A percentile compares a stretch with the other conserved stretches of the same genome.
These are phyloP conservation scores for Polyrhizophydium stewartii DNA, from an alignment of 371 early-diverging fungal species.

Conservation along the genomic window DNA sequence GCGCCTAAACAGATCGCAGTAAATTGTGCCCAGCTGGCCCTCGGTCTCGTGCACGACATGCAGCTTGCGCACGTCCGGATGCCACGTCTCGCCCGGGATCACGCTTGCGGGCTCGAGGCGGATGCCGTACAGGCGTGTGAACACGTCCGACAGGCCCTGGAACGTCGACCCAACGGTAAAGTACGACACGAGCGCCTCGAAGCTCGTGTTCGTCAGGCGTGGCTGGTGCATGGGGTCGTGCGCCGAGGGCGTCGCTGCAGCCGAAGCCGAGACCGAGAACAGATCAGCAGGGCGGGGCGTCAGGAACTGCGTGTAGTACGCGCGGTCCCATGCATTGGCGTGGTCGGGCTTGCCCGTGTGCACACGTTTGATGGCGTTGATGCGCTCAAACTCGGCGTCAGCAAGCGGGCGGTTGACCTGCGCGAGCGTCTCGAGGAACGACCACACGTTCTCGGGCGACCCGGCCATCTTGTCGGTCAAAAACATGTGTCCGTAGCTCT, in stretches of 20 bases:
- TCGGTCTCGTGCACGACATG: conserved; percentile 82
- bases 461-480: conserved; percentile 92
- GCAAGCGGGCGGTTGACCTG: conserved; percentile 39
- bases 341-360: conserved; percentile 16
- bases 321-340: conserved; percentile 82
- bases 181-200: conserved; percentile 45
- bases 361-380: conserved; percentile 15
- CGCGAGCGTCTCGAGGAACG: conserved; percentile 70
- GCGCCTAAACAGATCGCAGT: conserved; percentile 85
- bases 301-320: conserved; percentile 54
- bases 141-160: conserved; percentile 77
- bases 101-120: conserved; percentile 64
- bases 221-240: neutral
- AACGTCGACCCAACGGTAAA: conserved; percentile 86
- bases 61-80: conserved; percentile 79
- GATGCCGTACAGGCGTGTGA: conserved; percentile 81
- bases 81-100: conserved; percentile 73
- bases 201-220: no score
- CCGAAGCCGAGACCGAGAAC: neutral
- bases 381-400: conserved; percentile 16
- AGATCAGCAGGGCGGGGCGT: conserved; percentile 2
- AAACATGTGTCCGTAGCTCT: conserved; percentile 76
- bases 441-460: conserved; percentile 80
- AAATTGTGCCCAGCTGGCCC: conserved; percentile 79
- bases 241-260: neutral